A percentile compares a stretch with the other conserved stretches of the same genome.
Evolutionary conservation across 768 basidiomycete species (phyloP).

Genomic region (Pilatotrama ljubarskyi): DNA sequence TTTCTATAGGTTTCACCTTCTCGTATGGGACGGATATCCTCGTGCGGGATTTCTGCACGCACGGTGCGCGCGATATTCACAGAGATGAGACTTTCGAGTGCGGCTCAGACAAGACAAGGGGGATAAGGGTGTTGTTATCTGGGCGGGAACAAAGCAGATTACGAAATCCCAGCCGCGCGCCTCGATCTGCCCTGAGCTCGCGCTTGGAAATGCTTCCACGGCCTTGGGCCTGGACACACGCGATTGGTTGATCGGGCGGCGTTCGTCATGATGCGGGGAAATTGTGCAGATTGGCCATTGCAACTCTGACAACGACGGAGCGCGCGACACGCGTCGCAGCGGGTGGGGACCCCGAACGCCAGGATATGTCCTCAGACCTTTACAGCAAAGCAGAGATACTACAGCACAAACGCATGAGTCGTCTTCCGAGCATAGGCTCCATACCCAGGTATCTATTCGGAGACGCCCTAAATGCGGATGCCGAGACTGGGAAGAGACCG

Average conservation of each 20-base stretch:
- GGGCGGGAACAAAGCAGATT: background rate
- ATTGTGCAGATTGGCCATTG: slow-evolving; percentile 5
- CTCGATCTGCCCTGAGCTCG: background rate
- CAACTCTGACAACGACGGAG: background rate
- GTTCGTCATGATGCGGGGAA: slow-evolving; percentile 24
- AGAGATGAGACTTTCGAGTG: background rate
- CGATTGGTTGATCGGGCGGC: slow-evolving; percentile 12
- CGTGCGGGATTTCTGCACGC: background rate
- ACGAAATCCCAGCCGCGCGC: background rate
- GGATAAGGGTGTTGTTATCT: background rate
- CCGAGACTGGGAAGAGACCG: slow-evolving; percentile 2
- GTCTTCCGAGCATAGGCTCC: background rate
- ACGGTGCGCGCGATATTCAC: background rate
- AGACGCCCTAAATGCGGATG: background rate
- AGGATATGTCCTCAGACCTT: background rate
- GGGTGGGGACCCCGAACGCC: background rate
- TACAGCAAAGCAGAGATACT: background rate
- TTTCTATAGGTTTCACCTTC: background rate
- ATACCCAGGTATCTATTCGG: background rate
- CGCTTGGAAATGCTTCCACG: slow-evolving; percentile 7
- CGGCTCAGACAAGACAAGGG: background rate
- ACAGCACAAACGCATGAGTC: no score
- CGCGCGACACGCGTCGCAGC: slow-evolving; percentile 4
- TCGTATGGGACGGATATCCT: background rate
- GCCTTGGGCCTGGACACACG: slow-evolving; percentile 4